These are phyloP conservation scores for Terfezia claveryi DNA, from an alignment of 495 filamentous ascomycete genomes.

Conservation along the genomic window DNA sequence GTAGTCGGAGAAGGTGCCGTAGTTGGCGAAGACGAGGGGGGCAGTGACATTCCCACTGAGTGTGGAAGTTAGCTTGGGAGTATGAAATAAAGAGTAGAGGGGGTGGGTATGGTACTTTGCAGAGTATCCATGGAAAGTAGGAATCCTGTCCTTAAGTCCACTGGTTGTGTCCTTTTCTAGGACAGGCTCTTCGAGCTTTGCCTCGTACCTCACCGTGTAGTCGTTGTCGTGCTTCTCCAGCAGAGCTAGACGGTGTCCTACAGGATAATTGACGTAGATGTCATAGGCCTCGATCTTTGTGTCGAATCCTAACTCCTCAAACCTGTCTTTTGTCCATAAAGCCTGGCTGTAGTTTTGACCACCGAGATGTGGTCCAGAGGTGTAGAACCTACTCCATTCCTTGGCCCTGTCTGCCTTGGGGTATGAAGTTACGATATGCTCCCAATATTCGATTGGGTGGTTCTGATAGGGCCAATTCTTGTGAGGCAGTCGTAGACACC, in stretches of 20 bases:
- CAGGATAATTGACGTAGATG: constrained; percentile 75
- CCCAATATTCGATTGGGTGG: background rate
- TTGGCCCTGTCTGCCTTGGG: constrained; percentile 44
- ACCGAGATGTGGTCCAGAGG: constrained; percentile 63
- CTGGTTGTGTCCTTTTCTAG: constrained; percentile 68
- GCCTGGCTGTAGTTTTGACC: constrained; percentile 77
- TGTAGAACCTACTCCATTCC: constrained; percentile 86
- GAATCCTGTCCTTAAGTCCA: constrained; percentile 47
- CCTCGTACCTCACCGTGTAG: constrained; percentile 45
- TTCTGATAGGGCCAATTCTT: background rate
- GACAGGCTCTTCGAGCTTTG: constrained; percentile 62
- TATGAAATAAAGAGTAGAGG: background rate
- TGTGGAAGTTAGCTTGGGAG: background rate
- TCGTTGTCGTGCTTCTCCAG: constrained; percentile 30
- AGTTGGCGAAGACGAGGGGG: constrained; percentile 60
- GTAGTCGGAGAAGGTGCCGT: constrained; percentile 65
- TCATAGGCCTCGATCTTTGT: constrained; percentile 62
- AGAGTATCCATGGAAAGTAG: constrained; percentile 90
- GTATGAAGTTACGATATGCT: background rate
- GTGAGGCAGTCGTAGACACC: background rate
- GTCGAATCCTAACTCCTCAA: constrained; percentile 62
- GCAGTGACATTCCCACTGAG: constrained; percentile 43
- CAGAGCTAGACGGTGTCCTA: constrained; percentile 55
- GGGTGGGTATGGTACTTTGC: constrained; percentile 25
- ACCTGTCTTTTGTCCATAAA: constrained; percentile 66